Percentiles rank a stretch among this genome's conserved stretches.
phyloP scores from a whole-genome alignment of 2,329 filamentous ascomycete species.

The Blastomyces percursus region DNA sequence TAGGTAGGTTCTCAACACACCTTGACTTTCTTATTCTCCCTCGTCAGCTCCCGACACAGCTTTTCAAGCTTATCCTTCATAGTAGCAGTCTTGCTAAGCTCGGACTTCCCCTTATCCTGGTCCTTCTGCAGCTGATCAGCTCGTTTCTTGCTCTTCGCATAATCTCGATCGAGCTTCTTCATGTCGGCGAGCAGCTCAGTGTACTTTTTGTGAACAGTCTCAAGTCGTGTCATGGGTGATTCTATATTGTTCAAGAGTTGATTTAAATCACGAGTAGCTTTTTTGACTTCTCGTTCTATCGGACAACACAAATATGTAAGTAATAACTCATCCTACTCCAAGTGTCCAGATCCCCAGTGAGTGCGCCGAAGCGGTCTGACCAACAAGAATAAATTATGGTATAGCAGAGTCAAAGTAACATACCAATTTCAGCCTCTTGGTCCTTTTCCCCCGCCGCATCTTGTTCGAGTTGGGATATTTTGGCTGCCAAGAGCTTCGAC shows the following conservation, averaged over 20 bases:
- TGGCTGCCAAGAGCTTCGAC: conserved; percentile 79
- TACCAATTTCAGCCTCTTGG: conserved; percentile 91
- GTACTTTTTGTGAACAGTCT: conserved; percentile 80
- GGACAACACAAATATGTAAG: conserved; percentile 21
- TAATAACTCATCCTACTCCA: neutral
- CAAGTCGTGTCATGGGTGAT: conserved; percentile 82
- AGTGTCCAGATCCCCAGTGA: neutral
- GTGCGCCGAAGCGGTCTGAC: neutral
- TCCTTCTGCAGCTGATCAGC: conserved; percentile 93
- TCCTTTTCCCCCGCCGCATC: conserved; percentile 91
- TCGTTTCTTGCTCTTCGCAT: conserved; percentile 90
- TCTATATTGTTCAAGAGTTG: conserved; percentile 79
- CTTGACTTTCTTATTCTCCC: conserved; percentile 98
- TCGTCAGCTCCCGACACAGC: conserved; percentile 82
- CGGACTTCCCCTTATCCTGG: conserved; percentile 77
- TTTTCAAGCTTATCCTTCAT: conserved; percentile 97
- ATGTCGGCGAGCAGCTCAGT: conserved; percentile 86
- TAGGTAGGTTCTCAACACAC: conserved; percentile 37
- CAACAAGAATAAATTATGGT: neutral
- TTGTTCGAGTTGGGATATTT: conserved; percentile 89
- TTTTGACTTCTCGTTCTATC: conserved; percentile 83
- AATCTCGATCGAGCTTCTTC: conserved; percentile 89
- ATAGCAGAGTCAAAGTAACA: conserved; percentile 26
- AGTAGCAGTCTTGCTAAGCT: conserved; percentile 78
- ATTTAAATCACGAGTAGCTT: conserved; percentile 81